Evolutionary conservation across 345 rosid species (phyloP).

Genomic region (Mercurialis annua): DNA sequence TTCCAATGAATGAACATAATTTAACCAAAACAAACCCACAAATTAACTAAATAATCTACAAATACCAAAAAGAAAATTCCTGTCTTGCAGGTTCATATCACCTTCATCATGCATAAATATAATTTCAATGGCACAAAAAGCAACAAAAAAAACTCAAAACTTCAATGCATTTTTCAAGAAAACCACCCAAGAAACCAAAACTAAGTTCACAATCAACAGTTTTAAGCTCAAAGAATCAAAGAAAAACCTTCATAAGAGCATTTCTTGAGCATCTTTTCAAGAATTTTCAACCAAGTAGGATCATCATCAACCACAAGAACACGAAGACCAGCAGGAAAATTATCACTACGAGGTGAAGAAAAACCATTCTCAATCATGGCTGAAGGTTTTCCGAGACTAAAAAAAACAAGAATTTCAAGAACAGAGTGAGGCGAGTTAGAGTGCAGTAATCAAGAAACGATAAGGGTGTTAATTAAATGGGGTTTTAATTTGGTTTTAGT

Average conservation of each 20-base stretch:
- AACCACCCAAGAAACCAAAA: neutral
- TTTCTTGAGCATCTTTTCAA: conserved; percentile 97
- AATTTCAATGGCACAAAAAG: neutral
- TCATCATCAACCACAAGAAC: conserved; percentile 98
- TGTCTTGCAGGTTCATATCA: neutral
- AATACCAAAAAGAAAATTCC: too few relatives aligned
- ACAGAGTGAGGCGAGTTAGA: neutral
- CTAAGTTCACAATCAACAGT: conserved; percentile 9
- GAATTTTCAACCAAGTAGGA: conserved; percentile 93
- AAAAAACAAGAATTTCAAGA: neutral
- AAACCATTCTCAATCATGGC: conserved; percentile 61
- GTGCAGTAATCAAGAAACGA: conserved; percentile 4
- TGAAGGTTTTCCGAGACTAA: neutral
- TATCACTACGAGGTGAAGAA: conserved; percentile 55
- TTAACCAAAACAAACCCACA: neutral
- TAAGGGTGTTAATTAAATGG: conserved; percentile 2
- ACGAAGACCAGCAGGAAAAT: conserved; percentile 80
- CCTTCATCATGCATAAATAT: neutral
- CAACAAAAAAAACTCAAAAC: too few relatives aligned
- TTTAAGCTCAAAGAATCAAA: neutral
- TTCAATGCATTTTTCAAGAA: too few relatives aligned
- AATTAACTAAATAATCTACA: neutral
- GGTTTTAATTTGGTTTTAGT: conserved; percentile 14
- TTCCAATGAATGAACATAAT: neutral
- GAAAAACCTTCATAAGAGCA: conserved; percentile 82